phyloP scores from a whole-genome alignment of 2,329 filamentous ascomycete species.

The Epichloe bromicola region DNA sequence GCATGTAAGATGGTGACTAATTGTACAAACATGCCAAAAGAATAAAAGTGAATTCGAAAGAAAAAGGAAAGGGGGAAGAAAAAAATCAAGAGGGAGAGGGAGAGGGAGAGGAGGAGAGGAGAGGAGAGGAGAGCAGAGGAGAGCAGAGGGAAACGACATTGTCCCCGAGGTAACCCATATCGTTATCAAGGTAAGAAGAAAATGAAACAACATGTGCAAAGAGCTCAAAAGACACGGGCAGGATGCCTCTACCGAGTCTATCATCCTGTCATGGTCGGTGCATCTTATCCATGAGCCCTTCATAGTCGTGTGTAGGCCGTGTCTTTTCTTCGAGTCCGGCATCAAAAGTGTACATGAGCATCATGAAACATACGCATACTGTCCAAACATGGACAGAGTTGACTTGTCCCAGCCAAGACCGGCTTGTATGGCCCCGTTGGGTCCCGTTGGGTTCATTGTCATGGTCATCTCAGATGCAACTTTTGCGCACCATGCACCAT shows the following conservation, averaged over 20 bases:
- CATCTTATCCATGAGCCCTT: not conserved
- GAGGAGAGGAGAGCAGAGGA: not conserved
- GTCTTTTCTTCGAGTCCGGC: not conserved
- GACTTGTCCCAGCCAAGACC: not conserved
- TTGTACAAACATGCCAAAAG: constrained; percentile 4
- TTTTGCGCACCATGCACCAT: too few species aligned
- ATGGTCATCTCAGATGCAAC: too few species aligned
- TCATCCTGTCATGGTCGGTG: not conserved
- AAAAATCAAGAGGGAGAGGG: not conserved
- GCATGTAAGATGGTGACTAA: not conserved
- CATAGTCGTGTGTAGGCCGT: not conserved
- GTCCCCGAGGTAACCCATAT: not conserved
- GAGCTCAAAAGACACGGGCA: not conserved
- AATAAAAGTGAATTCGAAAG: not conserved
- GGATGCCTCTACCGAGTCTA: not conserved
- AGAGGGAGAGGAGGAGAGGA: not conserved
- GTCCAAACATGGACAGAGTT: not conserved
- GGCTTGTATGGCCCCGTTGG: not conserved
- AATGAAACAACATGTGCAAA: not conserved
- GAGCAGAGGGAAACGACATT: not conserved
- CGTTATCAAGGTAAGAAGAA: not conserved
- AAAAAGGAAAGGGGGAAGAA: not conserved
- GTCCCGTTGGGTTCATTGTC: not conserved
- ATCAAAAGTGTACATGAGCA: not conserved
- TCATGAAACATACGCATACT: not conserved